phyloP scores from a whole-genome alignment of 257 asterid species.

The Solanum pennellii region DNA sequence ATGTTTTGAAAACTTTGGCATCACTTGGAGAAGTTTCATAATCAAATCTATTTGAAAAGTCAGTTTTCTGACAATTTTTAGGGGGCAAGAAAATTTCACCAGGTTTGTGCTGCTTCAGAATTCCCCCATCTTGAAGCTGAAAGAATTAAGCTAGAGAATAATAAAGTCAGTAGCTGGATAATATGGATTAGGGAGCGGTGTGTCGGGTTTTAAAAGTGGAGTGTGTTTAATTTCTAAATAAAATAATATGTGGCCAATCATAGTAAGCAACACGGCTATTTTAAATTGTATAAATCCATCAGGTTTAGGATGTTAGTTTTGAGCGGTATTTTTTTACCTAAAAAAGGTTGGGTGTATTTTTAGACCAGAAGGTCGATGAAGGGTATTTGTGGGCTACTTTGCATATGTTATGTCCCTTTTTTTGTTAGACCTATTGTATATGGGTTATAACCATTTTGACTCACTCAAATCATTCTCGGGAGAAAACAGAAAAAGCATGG shows the following conservation, averaged over 20 bases:
- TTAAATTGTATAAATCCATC: neutral
- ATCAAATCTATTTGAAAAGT: neutral
- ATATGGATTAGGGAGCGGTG: neutral
- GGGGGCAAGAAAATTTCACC: neutral
- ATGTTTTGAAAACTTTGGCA: neutral
- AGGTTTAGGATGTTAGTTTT: neutral
- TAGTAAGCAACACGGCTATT: neutral
- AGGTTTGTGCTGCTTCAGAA: neutral
- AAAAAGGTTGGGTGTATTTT: neutral
- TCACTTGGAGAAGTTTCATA: neutral
- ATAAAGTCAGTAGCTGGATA: neutral
- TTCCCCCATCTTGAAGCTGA: neutral
- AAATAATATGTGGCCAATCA: neutral
- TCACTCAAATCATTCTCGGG: neutral
- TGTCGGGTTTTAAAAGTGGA: neutral
- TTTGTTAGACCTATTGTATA: neutral
- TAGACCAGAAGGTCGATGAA: neutral
- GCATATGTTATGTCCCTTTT: neutral
- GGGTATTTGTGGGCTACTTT: neutral
- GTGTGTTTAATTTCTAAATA: neutral
- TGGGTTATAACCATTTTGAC: neutral
- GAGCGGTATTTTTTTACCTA: neutral
- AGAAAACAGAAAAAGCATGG: neutral
- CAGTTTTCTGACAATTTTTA: neutral
- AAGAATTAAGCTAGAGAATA: neutral